Evolutionary conservation across 768 basidiomycete genomes (phyloP).

Genomic region (Tricholoma matsutake): DNA sequence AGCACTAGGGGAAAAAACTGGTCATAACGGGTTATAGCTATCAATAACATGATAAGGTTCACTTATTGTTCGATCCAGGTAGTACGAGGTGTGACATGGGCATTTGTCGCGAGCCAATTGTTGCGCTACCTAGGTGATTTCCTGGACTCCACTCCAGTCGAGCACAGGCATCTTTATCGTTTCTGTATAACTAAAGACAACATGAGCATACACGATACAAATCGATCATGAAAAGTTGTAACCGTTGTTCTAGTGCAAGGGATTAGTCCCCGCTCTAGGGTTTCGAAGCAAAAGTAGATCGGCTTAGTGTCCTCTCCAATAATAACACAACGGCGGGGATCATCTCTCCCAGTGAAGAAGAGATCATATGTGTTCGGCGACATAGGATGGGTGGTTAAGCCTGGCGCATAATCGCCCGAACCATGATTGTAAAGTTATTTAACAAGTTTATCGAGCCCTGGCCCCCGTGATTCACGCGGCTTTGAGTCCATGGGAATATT

Average conservation of each 20-base stretch:
- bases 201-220: constrained; percentile 5
- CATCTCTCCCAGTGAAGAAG: constrained; percentile 67
- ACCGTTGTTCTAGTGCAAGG: constrained; percentile 50
- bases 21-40: constrained; percentile 13
- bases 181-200: constrained; percentile 36
- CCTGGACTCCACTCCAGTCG: constrained; percentile 50
- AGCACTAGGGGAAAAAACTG: constrained; percentile 38
- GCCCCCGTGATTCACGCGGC: constrained; percentile 51
- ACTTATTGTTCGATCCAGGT: constrained; percentile 51
- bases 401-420: constrained; percentile 29
- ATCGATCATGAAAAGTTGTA: constrained; percentile 8
- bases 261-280: constrained; percentile 41
- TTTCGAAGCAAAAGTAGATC: constrained; percentile 67
- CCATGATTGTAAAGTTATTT: constrained; percentile 36
- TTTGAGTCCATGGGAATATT: constrained; percentile 48
- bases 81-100: constrained; percentile 64
- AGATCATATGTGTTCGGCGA: constrained; percentile 48
- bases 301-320: constrained; percentile 62
- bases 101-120: constrained; percentile 49
- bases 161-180: constrained; percentile 48
- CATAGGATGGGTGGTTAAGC: constrained; percentile 35
- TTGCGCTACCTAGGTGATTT: constrained; percentile 53
- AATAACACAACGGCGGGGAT: constrained; percentile 65
- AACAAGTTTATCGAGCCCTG: constrained; percentile 40
- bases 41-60: constrained; percentile 17